These are phyloP conservation scores for Sporothrix protearum DNA, from an alignment of 2,329 filamentous ascomycete genomes.

Conservation along the genomic window DNA sequence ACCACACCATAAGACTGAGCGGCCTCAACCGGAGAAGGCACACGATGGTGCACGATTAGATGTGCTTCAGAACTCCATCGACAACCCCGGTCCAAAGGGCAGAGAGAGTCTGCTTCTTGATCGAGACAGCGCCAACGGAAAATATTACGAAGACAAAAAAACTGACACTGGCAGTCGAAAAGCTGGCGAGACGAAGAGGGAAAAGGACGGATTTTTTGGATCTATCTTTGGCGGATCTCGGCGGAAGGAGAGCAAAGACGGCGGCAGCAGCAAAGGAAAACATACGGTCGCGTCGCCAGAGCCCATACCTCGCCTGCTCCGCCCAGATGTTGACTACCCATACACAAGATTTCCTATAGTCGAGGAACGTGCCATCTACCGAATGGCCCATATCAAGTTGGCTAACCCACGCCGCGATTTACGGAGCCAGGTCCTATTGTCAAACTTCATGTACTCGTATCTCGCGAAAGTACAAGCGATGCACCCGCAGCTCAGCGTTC, in stretches of 20 bases:
- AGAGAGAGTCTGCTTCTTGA: conserved; percentile 84
- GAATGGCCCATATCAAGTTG: conserved; percentile 98
- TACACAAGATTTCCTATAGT: conserved; percentile 95
- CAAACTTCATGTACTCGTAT: conserved; percentile 99
- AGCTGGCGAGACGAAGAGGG: conserved; percentile 73
- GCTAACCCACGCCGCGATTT: conserved; percentile 92
- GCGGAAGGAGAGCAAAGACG: conserved; percentile 78
- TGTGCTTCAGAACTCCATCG: conserved; percentile 81
- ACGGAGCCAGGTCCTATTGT: conserved; percentile 90
- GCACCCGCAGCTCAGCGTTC: conserved; percentile 92
- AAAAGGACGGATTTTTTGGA: conserved; percentile 90
- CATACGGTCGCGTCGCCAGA: conserved; percentile 78
- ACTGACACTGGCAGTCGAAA: conserved; percentile 71
- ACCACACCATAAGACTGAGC: conserved; percentile 54
- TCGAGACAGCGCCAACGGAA: conserved; percentile 67
- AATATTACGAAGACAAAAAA: conserved; percentile 75
- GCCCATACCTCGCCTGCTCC: conserved; percentile 64
- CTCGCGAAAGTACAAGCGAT: conserved; percentile 97
- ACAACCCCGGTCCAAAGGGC: conserved; percentile 60
- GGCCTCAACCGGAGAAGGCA: conserved; percentile 44
- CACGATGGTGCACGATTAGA: conserved; percentile 83
- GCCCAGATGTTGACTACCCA: conserved; percentile 88
- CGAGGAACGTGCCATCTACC: conserved; percentile 94
- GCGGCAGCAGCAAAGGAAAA: conserved; percentile 67
- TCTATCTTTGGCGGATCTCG: conserved; percentile 88